Base-by-base conservation (phyloP, 1,284 basidiomycete species). In the Mycosarcoma mackinlayi region DNA sequence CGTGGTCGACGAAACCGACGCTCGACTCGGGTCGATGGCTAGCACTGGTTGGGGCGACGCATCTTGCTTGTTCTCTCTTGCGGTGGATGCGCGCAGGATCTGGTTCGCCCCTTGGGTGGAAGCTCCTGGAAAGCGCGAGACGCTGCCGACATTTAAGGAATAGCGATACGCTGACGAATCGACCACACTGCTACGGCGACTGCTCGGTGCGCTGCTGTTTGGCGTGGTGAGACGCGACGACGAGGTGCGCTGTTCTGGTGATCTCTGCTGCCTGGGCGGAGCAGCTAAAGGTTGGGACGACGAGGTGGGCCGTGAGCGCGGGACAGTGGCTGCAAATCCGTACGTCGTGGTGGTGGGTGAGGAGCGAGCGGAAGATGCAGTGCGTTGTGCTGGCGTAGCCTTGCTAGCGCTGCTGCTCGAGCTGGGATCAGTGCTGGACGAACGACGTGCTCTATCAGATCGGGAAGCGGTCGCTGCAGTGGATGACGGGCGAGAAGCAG, bases 91-190 rank as follows among this genome's bases (percentile, higher is more conserved):
- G 18, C 48, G 48, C 0, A 61, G 31, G 30, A 67, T 50, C 40
- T 61, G 44, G n/a, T 57, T 56, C 3, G 57, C 64, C 6, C 58
- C 64, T 35, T 28, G 45, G 7, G 46, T 35, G 10, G 33, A 14
- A 1, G 53, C 6, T 6, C 40, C 24, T 6, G 66, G 66, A 33
- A 69, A 69, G 1, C 66, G 23, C 0, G 56, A 44, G 1, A 69
- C 33, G 9, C 47, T 47, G 7, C 56, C 60, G 0, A 57, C 52
- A 25, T 59, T 64, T 16, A 69, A 45, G 7, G 60, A 55, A 24
- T 69, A 69, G 3, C 66, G 51, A 27, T 69, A 69, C 5, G 52
- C 44, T 1, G 56, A 25, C 0, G 44, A 28, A 30, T 62, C 59
- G 13, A 63, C 46, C 10, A 63, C 19, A 8, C 66, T 69, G 35